phyloP scores from a whole-genome alignment of 1,139 yeast species.

The Hanseniaspora uvarum region DNA sequence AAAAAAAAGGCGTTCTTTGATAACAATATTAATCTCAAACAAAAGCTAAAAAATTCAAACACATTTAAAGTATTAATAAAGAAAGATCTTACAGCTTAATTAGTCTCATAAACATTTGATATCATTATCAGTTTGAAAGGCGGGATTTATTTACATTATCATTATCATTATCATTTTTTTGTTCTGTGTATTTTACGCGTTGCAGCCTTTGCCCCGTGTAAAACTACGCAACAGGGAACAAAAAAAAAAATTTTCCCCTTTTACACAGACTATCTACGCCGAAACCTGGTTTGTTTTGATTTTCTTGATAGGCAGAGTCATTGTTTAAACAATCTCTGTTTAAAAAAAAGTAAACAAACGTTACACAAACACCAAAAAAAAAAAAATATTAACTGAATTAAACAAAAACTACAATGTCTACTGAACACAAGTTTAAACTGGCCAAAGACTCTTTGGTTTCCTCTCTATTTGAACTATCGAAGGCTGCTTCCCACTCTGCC shows the following conservation, averaged over 20 bases:
- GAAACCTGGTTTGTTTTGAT: not conserved
- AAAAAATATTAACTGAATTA: not conserved
- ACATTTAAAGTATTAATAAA: too few species aligned
- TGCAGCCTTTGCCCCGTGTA: not conserved
- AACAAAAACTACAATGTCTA: not conserved
- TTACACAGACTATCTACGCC: not conserved
- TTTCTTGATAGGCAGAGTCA: not conserved
- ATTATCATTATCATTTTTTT: not conserved
- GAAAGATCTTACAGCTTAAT: too few species aligned
- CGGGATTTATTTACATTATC: too few species aligned
- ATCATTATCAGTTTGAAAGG: not conserved
- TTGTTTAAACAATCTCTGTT: not conserved
- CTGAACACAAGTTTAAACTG: conserved; percentile 25
- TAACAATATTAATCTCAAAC: too few species aligned
- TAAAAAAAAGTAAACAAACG: not conserved
- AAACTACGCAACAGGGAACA: not conserved
- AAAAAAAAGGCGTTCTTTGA: too few species aligned
- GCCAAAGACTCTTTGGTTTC: conserved; percentile 42
- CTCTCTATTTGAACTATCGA: conserved; percentile 66
- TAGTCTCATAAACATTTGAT: too few species aligned
- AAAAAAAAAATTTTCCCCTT: not conserved
- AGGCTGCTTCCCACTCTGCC: conserved; percentile 73
- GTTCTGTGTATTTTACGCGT: not conserved
- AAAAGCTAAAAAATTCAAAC: too few species aligned
- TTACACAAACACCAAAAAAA: not conserved